These are phyloP conservation scores for Aspergillus transmontanensis DNA, from an alignment of 2,329 filamentous ascomycete species.

Conservation along the genomic window DNA sequence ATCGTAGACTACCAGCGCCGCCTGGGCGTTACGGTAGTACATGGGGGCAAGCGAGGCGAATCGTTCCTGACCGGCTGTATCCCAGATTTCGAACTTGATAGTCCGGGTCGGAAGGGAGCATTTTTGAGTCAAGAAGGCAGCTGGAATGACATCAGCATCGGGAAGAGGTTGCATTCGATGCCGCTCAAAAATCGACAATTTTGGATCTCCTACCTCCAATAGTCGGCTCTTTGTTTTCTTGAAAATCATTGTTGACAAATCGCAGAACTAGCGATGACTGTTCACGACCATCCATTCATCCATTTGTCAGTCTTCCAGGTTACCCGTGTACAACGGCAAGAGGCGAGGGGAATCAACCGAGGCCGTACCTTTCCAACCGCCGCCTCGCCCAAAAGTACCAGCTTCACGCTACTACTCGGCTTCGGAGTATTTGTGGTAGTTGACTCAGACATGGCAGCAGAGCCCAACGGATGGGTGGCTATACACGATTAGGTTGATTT, in stretches of 20 bases:
- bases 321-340: slow-evolving; percentile 18
- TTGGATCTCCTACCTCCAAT: slow-evolving; percentile 73
- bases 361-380: slow-evolving; percentile 89
- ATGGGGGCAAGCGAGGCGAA: slow-evolving; percentile 96
- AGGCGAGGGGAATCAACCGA: slow-evolving; percentile 8
- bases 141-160: slow-evolving; percentile 50
- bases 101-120: slow-evolving; percentile 92
- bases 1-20: slow-evolving; percentile 96
- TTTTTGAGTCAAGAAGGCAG: slow-evolving; percentile 98
- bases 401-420: slow-evolving; percentile 99
- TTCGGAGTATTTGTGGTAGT: slow-evolving; percentile 71
- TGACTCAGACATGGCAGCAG: slow-evolving; percentile 68
- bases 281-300: slow-evolving; percentile 12
- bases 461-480: slow-evolving; percentile 21
- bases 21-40: slow-evolving; percentile 99
- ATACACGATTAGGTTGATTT: slow-evolving; percentile 32
- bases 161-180: background rate
- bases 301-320: slow-evolving; percentile 22
- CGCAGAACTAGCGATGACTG: slow-evolving; percentile 96
- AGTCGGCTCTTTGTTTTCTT: slow-evolving; percentile 99
- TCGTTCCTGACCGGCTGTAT: slow-evolving; percentile 95
- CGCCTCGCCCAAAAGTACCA: slow-evolving; percentile 94
- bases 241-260: slow-evolving; percentile 99
- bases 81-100: slow-evolving; percentile 84
- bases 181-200: slow-evolving; percentile 1